Base-by-base conservation (phyloP, 345 rosid species). In the Sisymbrium irio region DNA sequence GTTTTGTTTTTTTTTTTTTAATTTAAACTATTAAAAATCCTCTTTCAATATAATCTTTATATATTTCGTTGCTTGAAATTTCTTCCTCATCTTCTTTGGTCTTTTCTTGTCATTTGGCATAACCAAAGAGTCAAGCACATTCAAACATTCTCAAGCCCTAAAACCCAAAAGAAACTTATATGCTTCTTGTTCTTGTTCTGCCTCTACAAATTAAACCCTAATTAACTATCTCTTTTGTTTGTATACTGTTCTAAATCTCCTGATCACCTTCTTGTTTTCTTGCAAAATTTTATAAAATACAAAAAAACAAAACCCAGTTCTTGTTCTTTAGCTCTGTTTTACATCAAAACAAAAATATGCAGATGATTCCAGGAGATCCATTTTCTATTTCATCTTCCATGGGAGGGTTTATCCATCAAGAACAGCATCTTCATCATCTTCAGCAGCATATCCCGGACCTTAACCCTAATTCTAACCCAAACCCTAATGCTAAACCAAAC, bases 291-390 rank as follows among this genome's bases (percentile, higher is more conserved):
- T 78, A 60, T 53, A 59, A 56, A 47, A 53, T 53, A 5, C 35
- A 67, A 45, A 61, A 42, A 78, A 71, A 70, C 32, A 47, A 47
- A 76, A 76, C 70, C 37, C 45, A 64, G 76, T 55, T 73, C 71
- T 74, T 77, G 80, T 77, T 70, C 76, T 65, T 65, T 77, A 71
- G 60, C 67, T 77, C 72, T 76, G 74, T 66, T 69, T 41, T 45
- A 51, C 57, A 20, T 46, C 67, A 59, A 51, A 70, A 32, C 19
- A 58, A 33, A 72, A 62, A 13, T 58, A 78, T 82, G 82, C 82
- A 85, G 74, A 87, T 85, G 88, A 83, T 87, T 87, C 80, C 97
- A 61, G 92, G 92, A 73, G 88, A 85, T 78, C 78, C 80, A 33
- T 85, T 87, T 76, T 79, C 86, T 28, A 25, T 82, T 36, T 84